Base-by-base conservation (phyloP, 2,329 filamentous ascomycete genomes). In the Phyllosticta ampelicida region DNA sequence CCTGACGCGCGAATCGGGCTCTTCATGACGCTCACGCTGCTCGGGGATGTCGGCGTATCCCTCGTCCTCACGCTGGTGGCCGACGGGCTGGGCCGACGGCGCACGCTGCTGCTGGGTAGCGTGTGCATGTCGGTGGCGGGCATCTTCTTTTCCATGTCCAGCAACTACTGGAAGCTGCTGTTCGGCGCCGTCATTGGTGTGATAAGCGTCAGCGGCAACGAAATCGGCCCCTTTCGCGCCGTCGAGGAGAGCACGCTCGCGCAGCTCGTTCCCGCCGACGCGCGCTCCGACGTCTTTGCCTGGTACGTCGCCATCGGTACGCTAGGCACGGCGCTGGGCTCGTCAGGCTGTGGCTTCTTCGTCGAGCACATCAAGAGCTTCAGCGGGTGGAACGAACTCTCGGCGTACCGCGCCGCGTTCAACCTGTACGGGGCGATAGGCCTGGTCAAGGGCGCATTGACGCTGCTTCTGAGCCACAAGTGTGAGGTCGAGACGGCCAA, bases 401-500 rank as follows among this genome's bases (percentile, higher is more conserved):
- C 69, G 29, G 69, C 73, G 0, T 77, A 73, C 51, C 69, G 71
- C 1, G 61, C 69, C 0, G 65, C 77, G 1, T 78, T 77, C 62
- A 73, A 70, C 68, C 61, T 73, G 1, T 78, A 78, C 60, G 73
- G 73, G 1, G 63, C 65, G 1, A 66, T 76, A 3, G 75, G 75
- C 0, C 60, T 69, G 16, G 30, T 72, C 55, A 77, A 76, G 59
- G 68, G 68, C 3, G 26, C 66, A 1, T 62, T 74, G 63, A 71
- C 70, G 1, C 51, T 74, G n/a, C 64, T 72, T 9, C 60, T 78
- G 54, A 76, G 73, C 60, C 50, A 54, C 2, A 50, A 61, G 11
- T 76, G 74, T 59, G 75, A 77, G 62, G 66, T 65, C 20, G 58
- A 52, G 10, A 5, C 16, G 55, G 60, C 18, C 11, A 51, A 44